Conservation (phyloP, 768 basidiomycete genomes). For the Lactifluus volemus region DNA sequence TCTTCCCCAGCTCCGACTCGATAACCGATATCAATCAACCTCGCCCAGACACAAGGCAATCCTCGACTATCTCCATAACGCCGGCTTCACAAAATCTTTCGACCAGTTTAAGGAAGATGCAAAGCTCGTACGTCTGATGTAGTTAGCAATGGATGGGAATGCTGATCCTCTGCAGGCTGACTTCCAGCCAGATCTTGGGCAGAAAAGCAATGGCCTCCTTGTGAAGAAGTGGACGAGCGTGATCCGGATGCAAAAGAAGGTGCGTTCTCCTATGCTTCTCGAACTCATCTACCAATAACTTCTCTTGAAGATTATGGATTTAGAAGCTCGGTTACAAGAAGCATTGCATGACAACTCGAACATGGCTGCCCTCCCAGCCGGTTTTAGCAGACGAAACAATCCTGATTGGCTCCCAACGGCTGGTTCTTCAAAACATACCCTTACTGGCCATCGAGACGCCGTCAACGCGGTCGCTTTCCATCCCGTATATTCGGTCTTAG, state of each 20-base stretch:
- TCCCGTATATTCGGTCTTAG: slow-evolving; percentile 42
- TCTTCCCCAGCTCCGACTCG: background rate
- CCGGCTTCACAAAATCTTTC: slow-evolving; percentile 29
- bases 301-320: slow-evolving; percentile 45
- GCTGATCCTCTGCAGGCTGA: slow-evolving; percentile 20
- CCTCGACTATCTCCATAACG: slow-evolving; percentile 28
- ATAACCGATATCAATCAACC: background rate
- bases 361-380: slow-evolving; percentile 25
- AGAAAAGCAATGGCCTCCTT: slow-evolving; percentile 20
- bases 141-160: background rate
- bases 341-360: slow-evolving; percentile 39
- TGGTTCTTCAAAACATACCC: slow-evolving; percentile 32
- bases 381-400: slow-evolving; percentile 29
- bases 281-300: background rate
- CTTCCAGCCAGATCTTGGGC: slow-evolving; percentile 25
- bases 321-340: slow-evolving; percentile 45
- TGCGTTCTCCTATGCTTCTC: background rate
- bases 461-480: slow-evolving; percentile 48
- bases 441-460: slow-evolving; percentile 39
- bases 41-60: slow-evolving; percentile 30
- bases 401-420: slow-evolving; percentile 46
- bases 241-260: slow-evolving; percentile 22
- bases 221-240: slow-evolving; percentile 23
- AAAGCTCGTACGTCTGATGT: slow-evolving; percentile 6
- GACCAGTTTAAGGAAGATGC: slow-evolving; percentile 28